Evolutionary conservation across 345 rosid species (phyloP).

Genomic region (Physaria fendleri): DNA sequence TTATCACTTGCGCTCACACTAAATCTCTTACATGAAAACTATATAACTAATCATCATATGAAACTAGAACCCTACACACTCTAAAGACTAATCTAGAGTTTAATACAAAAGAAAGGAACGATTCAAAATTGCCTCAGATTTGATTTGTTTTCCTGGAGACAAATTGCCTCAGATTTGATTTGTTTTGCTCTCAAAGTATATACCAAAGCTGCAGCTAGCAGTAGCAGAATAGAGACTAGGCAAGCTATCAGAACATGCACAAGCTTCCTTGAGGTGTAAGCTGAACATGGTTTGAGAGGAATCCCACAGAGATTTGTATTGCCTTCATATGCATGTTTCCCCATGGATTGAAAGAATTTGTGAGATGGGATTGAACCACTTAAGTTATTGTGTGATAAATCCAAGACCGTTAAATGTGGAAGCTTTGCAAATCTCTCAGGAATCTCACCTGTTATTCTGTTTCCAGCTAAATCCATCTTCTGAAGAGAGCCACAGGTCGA

Average conservation of each 20-base stretch:
- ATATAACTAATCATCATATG: no score
- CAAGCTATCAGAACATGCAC: conserved; percentile 50
- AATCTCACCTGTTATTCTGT: conserved; percentile 49
- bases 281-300: conserved; percentile 57
- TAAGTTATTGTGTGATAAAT: conserved; percentile 62
- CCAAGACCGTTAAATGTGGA: conserved; percentile 43
- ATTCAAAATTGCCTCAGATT: no score
- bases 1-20: conserved; percentile 22
- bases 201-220: conserved; percentile 45
- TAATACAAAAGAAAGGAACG: no score
- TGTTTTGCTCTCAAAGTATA: conserved; percentile 36
- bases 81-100: no score
- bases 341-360: conserved; percentile 53
- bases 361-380: conserved; percentile 61
- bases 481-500: conserved; percentile 51
- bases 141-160: conserved; percentile 19
- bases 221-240: conserved; percentile 33
- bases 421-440: conserved; percentile 50
- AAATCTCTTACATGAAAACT: no score
- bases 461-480: conserved; percentile 49
- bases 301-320: conserved; percentile 70
- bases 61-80: no score
- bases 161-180: no score
- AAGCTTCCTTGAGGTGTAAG: conserved; percentile 53
- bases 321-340: conserved; percentile 52